Base-by-base conservation (phyloP, 164 flowering plant species). In the Taxillus chinensis region DNA sequence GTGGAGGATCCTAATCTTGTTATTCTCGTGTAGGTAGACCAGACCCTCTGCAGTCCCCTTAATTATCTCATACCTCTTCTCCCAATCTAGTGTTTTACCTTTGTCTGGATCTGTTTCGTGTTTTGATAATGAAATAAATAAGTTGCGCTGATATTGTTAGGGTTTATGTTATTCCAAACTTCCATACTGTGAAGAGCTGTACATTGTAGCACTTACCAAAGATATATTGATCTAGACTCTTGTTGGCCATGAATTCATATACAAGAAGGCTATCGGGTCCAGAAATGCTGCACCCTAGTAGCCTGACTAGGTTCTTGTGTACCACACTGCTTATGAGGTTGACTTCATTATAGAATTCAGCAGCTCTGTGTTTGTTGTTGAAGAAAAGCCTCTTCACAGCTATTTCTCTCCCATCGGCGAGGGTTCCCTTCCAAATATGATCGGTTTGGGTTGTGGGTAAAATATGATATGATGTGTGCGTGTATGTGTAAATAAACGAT, bases 191-290 rank as follows among this genome's bases (percentile, higher is more conserved):
- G 2, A 27, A 27, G 27, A 27, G 27, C 27, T 27, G 27, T 27
- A 27, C 27, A 27, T 3, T 48, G 13, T 14, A 48, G 13, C 2
- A 27, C 27, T 27, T 69, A 87, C 95, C 88, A 27, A 88, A 86
- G 57, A 88, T 77, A 73, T 82, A 82, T 39, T 74, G 82, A 64
- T 88, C 91, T 15, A 88, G 85, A 67, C 95, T 86, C 74, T 64
- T 71, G 77, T 84, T 88, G 16, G 75, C 73, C 63, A 80, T 61
- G 67, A 66, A 86, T 58, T 88, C 92, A 56, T 88, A 86, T 62
- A 88, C 81, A 27, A 84, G 87, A 56, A 88, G 80, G 74, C 90
- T 89, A 74, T 83, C 92, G n/a, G 90, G 89, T 63, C 90, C 92
- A 7, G 87, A 80, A 45, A 79, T 77, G 54, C 92, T 86, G 75